Evolutionary conservation across 169 alveolate species (phyloP).

Genomic region (Plasmodium blacklocki): DNA sequence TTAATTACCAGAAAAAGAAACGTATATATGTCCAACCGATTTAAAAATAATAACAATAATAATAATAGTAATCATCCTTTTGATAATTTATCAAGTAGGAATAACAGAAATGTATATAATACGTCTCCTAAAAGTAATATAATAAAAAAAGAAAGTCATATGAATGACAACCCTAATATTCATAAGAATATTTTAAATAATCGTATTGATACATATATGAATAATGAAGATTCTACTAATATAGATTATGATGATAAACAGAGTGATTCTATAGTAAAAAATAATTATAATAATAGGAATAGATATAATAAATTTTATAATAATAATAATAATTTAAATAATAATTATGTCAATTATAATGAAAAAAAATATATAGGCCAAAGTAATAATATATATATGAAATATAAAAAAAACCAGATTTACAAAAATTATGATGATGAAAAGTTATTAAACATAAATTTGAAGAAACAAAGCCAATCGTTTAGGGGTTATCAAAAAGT

Average conservation of each 20-base stretch:
- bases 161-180: no score
- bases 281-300: neutral
- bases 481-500: no score
- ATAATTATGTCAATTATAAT: constrained; percentile 18
- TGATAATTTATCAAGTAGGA: no score
- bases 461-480: neutral
- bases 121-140: no score
- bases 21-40: neutral
- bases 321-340: constrained; percentile 12
- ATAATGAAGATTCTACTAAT: no score
- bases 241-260: no score
- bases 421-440: neutral
- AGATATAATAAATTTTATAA: neutral
- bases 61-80: neutral
- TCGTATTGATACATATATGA: no score
- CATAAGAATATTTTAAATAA: no score
- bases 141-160: no score
- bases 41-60: neutral
- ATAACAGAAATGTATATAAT: no score
- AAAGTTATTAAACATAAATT: neutral
- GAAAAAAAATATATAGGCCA: neutral
- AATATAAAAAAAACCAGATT: neutral
- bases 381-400: neutral
- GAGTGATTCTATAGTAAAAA: neutral
- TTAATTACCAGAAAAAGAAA: neutral